Base-by-base conservation (phyloP, 805 yeast species). In the Saccharomycopsis sp. region DNA sequence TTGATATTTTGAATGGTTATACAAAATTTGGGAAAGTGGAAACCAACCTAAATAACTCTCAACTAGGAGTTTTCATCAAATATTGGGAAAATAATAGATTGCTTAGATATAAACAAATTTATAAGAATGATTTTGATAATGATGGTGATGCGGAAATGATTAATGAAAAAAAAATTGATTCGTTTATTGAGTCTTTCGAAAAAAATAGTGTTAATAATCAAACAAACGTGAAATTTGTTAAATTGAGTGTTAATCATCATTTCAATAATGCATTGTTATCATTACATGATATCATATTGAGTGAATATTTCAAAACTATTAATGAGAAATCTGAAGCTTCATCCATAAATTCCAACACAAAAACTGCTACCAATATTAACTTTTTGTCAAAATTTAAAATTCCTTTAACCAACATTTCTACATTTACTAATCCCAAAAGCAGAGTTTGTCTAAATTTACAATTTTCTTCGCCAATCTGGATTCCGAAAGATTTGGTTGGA, bases 21-120 rank as follows among this genome's bases (percentile, higher is more conserved):
- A n/a, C 17, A 2, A 36, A 35, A 3, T 40, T 40, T 30, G 46
- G 46, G 17, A 40, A 46, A 27, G 19, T 29, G 1, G 17, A 21
- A 10, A 31, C 20, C 5, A 46, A 43, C 26, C 12, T 34, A 12
- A 21, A 36, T 14, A 26, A 36, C 21, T 21, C 33, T 17, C 26
- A 46, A 13, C n/a, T 43, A 6, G 49, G 49, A 2, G 21, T 46
- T 12, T 46, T 40, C 21, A 36, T 46, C 5, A 39, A 46, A 25
- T 46, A 31, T 21, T 46, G 49, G 49, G 42, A 43, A 28, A 40
- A 42, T 36, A 40, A 37, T 13, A 28, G 47, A 30, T 25, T 33
- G 15, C 15, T 46, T 9, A 34, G 21, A 14, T 43, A 43, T 28
- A 34, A 21, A 29, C 5, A n/a, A 4, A n/a, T 28, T 4, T 26